A percentile compares a stretch with the other conserved stretches of the same genome.
Evolutionary conservation across 176 grass and related monocot species (phyloP).

Genomic region (Eragrostis curvula): DNA sequence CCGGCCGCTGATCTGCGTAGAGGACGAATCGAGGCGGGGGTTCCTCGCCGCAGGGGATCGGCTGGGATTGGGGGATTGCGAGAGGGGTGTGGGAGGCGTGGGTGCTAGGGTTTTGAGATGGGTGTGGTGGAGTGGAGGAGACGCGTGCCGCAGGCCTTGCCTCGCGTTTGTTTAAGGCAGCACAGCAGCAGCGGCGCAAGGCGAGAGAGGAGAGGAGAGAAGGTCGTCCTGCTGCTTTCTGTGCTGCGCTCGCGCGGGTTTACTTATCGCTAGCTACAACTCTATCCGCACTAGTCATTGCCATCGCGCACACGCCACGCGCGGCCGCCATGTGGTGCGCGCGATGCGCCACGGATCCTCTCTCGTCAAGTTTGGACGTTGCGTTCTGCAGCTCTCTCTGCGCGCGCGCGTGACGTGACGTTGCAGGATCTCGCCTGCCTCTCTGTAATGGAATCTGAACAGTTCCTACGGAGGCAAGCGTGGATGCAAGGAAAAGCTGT

Average conservation of each 20-base stretch:
- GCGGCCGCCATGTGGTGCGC: background rate
- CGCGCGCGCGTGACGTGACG: background rate
- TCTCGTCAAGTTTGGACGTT: background rate
- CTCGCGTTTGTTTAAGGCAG: conserved; percentile 10
- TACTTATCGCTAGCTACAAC: conserved; percentile 17
- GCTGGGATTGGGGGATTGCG: background rate
- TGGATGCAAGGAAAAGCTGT: background rate
- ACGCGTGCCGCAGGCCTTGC: conserved; percentile 13
- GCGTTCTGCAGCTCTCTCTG: background rate
- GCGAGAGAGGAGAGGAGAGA: no score
- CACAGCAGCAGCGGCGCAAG: background rate
- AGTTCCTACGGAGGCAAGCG: background rate
- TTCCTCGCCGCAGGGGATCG: background rate
- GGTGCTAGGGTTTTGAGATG: conserved; percentile 58
- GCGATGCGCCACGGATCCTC: conserved; percentile 16
- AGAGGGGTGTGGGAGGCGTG: background rate
- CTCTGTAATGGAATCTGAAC: no score
- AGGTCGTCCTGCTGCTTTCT: background rate
- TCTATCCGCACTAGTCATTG: conserved; percentile 8
- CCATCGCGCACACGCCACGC: conserved; percentile 20
- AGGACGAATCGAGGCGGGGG: background rate
- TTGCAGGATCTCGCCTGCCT: background rate
- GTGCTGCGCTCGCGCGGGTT: background rate
- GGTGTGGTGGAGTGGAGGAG: conserved; percentile 2
- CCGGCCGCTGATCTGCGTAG: conserved; percentile 37